phyloP scores from a whole-genome alignment of 768 basidiomycete species.

The Cystobasidium tubakii region DNA sequence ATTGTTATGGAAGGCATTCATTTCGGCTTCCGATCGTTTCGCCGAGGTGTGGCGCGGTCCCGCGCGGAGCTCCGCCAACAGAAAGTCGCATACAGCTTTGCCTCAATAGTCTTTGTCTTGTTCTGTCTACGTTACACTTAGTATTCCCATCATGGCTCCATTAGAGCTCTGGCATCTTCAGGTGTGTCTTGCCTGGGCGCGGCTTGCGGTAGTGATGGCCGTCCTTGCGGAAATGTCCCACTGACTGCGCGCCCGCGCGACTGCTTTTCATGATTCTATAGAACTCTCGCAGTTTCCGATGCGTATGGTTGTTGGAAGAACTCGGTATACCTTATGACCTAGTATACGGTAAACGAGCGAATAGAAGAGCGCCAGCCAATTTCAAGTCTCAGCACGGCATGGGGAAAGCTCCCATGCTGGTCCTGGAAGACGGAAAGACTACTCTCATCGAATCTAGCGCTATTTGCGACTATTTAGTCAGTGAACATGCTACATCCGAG shows the following conservation, averaged over 20 bases:
- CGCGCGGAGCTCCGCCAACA: neutral
- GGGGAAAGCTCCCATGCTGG: constrained; percentile 33
- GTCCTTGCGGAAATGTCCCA: no score
- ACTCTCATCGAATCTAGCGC: constrained; percentile 25
- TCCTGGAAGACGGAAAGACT: constrained; percentile 24
- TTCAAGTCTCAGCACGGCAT: constrained; percentile 24
- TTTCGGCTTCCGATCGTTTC: no score
- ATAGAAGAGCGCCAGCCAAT: constrained; percentile 28
- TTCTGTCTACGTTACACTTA: no score
- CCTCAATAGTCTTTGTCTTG: no score
- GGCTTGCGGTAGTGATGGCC: no score
- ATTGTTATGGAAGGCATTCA: no score
- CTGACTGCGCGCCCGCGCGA: neutral
- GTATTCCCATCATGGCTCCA: constrained; percentile 27
- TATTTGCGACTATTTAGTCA: constrained; percentile 27
- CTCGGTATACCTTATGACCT: constrained; percentile 18
- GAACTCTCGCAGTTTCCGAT: constrained; percentile 33
- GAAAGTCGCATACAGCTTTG: no score
- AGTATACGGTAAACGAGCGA: constrained; percentile 30
- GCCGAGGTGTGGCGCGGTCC: no score
- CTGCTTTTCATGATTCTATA: neutral
- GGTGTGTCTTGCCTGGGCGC: neutral
- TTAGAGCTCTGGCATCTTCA: constrained; percentile 27
- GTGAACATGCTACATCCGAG: neutral
- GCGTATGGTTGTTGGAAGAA: constrained; percentile 27